phyloP scores from a whole-genome alignment of 495 filamentous ascomycete genomes.

The Recurvomyces mirabilis region DNA sequence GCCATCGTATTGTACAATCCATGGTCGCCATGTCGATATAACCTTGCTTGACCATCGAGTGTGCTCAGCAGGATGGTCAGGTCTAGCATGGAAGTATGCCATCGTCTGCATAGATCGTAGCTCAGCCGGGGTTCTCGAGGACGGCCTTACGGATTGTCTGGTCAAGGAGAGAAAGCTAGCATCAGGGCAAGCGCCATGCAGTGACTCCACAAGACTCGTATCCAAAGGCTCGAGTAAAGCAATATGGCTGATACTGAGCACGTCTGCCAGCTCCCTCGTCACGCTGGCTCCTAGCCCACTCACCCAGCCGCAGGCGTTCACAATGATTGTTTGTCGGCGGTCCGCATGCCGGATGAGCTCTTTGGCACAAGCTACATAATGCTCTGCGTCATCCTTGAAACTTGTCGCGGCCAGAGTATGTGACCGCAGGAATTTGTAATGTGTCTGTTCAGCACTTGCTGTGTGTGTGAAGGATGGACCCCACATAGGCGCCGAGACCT shows the following conservation, averaged over 20 bases:
- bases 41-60: constrained; percentile 41
- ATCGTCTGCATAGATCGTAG: constrained; percentile 68
- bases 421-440: constrained; percentile 43
- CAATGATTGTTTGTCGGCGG: constrained; percentile 46
- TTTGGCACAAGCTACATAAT: constrained; percentile 44
- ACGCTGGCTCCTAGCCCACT: constrained; percentile 64
- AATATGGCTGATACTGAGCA: constrained; percentile 54
- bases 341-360: constrained; percentile 8
- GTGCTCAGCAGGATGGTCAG: constrained; percentile 28
- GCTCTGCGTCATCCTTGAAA: constrained; percentile 55
- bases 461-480: constrained; percentile 69
- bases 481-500: constrained; percentile 52
- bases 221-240: constrained; percentile 43
- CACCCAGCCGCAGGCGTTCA: constrained; percentile 80
- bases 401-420: constrained; percentile 65
- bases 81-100: constrained; percentile 51
- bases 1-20: constrained; percentile 48
- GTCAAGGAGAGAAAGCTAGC: constrained; percentile 4
- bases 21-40: constrained; percentile 38
- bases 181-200: neutral
- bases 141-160: constrained; percentile 6
- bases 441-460: constrained; percentile 27
- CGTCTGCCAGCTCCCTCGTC: constrained; percentile 49
- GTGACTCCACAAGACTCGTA: constrained; percentile 5
- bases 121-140: constrained; percentile 52